These are phyloP conservation scores for Candida wancherniae DNA, from an alignment of 805 yeast species.

Conservation along the genomic window DNA sequence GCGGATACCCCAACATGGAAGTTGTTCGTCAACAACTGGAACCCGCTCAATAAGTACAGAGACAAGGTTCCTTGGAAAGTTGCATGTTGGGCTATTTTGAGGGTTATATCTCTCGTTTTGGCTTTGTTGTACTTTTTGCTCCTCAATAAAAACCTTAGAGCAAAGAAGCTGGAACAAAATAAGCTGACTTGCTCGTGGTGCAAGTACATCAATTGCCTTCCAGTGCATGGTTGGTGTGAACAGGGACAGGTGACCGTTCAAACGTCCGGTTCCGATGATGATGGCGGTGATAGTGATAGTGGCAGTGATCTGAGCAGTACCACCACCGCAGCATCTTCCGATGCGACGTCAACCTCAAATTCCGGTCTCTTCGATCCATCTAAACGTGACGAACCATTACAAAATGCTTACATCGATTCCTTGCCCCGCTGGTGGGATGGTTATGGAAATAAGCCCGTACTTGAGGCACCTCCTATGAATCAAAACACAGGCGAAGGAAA, in stretches of 20 bases:
- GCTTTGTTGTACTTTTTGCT: conserved; percentile 47
- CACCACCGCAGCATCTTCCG: conserved; percentile 6
- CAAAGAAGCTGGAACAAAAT: conserved; percentile 21
- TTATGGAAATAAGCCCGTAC: too few relatives aligned
- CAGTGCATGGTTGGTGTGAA: conserved; percentile 69
- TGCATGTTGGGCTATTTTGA: conserved; percentile 47
- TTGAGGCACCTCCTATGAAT: too few relatives aligned
- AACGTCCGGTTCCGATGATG: too few relatives aligned
- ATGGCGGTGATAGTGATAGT: too few relatives aligned
- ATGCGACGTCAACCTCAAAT: conserved; percentile 3
- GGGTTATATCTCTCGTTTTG: conserved; percentile 43
- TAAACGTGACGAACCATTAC: conserved; percentile 1
- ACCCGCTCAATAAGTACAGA: conserved; percentile 30
- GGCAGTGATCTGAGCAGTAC: too few relatives aligned
- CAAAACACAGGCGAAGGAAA: too few relatives aligned
- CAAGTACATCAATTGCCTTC: conserved; percentile 65
- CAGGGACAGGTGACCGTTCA: conserved; percentile 34
- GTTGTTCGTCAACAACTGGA: conserved; percentile 35
- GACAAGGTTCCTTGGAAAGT: conserved; percentile 37
- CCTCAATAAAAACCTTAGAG: conserved; percentile 45
- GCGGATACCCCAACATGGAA: conserved; percentile 27
- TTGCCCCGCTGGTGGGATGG: too few relatives aligned
- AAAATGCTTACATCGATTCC: too few relatives aligned
- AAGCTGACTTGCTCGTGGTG: conserved; percentile 67
- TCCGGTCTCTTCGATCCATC: conserved; percentile 1